Evolutionary conservation across 1,139 yeast genomes (phyloP), one percentile per base, ranked within the genome.

Genomic region (Debaryomycetaceae sp.): DNA sequence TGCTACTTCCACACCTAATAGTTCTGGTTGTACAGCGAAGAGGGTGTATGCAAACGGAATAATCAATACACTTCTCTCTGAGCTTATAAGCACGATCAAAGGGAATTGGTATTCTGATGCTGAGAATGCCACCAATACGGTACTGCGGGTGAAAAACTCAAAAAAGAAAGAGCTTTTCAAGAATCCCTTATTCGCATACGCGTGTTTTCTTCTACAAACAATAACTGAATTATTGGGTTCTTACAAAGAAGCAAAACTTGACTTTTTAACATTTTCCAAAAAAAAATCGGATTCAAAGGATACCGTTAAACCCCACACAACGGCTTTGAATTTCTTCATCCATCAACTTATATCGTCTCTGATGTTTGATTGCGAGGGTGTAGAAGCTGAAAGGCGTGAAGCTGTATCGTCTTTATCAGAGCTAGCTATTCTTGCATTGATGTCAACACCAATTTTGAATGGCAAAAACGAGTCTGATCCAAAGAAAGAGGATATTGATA

Each of bases 211-310:
- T 37, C 65, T 91, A 37, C 88, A 84, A 55, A 66, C 81, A 0
- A 63, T 90, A 35, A 75, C 85, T 1, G 98, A 91, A 54, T 67
- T 90, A 13, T 63, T 90, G 17, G 81, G 85, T 2, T 86, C 96
- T 1, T 91, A 90, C 62, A 85, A 85, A 52, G 83, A 81, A 49
- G 81, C 93, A 47, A 91, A 91, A 59, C 74, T 87, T 43, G 97
- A 89, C 55, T 87, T 91, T 56, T 68, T 91, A 45, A 83, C 91
- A 0, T 90, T 79, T 55, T 82, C 93, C 3, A 85, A 83, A 58
- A 81, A 81, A 62, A 44, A 46, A 11, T 63, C 69, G 4, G 42
- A 40, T 41, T 57, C 55, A 22, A 60, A 68, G 17, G 62, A 65
- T 9, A 57, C 58, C 17, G 65, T 49, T 55, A 75, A 50, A 67